Evolutionary conservation across 306 rosid species (phyloP).

Genomic region (Prunus mongolica): DNA sequence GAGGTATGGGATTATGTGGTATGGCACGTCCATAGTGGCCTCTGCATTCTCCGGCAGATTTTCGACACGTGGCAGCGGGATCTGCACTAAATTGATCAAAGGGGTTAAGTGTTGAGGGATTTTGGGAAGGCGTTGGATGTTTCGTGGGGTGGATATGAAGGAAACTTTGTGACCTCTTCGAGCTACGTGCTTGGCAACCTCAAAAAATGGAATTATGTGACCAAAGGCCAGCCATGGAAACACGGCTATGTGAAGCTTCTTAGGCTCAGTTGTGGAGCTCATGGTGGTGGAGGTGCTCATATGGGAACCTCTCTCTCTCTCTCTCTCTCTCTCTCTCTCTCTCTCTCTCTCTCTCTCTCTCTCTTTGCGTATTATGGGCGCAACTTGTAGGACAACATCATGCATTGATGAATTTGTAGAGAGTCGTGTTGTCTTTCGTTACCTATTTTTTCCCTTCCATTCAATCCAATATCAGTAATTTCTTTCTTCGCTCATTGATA

Average conservation of each 20-base stretch:
- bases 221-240: constrained; percentile 57
- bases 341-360: too few species aligned
- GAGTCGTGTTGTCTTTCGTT: too few species aligned
- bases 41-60: constrained; percentile 37
- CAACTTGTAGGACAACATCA: too few species aligned
- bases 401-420: too few species aligned
- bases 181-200: constrained; percentile 41
- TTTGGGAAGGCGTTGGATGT: constrained; percentile 43
- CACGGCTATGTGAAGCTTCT: constrained; percentile 34
- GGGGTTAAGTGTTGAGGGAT: constrained; percentile 16
- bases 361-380: too few species aligned
- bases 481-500: too few species aligned
- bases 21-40: constrained; percentile 46
- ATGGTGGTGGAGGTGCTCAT: too few species aligned
- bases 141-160: constrained; percentile 44
- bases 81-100: constrained; percentile 14
- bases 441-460: too few species aligned
- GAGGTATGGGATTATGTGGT: constrained; percentile 35
- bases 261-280: too few species aligned
- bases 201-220: constrained; percentile 36
- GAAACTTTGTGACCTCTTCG: constrained; percentile 37
- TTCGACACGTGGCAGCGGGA: constrained; percentile 11
- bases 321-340: too few species aligned
- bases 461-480: too few species aligned
- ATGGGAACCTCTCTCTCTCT: too few species aligned